Percentiles rank a stretch among this genome's conserved stretches.
These are phyloP conservation scores for Davidsoniella australis DNA, from an alignment of 2,329 filamentous ascomycete species.

Conservation along the genomic window DNA sequence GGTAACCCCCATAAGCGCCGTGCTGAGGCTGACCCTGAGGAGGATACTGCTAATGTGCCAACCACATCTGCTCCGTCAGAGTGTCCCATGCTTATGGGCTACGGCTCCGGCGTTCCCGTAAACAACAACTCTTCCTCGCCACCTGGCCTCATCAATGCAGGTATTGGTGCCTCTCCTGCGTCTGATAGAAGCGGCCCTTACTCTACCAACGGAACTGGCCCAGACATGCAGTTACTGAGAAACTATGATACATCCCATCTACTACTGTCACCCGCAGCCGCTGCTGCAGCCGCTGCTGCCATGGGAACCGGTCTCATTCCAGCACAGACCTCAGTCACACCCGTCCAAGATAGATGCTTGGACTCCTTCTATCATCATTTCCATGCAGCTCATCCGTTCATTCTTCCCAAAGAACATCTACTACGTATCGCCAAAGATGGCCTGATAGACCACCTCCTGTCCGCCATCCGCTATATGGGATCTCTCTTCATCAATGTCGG, in stretches of 20 bases:
- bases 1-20: conserved; percentile 23
- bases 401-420: conserved; percentile 35
- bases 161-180: conserved; percentile 10
- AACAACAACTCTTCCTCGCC: conserved; percentile 10
- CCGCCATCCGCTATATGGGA: conserved; percentile 39
- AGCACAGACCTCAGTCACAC: conserved; percentile 19
- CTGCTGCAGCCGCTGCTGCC: conserved; percentile 11
- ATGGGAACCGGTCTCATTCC: conserved; percentile 12
- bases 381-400: conserved; percentile 39
- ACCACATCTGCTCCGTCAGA: conserved; percentile 17
- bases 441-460: conserved; percentile 30
- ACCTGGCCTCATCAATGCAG: neutral
- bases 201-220: conserved; percentile 2
- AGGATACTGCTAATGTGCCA: conserved; percentile 1
- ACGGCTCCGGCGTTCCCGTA: conserved; percentile 18
- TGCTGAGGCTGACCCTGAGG: conserved; percentile 10
- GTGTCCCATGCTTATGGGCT: conserved; percentile 29
- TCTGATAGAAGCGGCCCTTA: neutral
- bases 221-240: conserved; percentile 27
- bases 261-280: conserved; percentile 9
- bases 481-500: conserved; percentile 36
- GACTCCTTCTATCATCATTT: conserved; percentile 43
- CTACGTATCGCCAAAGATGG: conserved; percentile 31
- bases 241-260: conserved; percentile 15
- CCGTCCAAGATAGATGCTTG: conserved; percentile 34